Evolutionary conservation across 106 monocot genomes (phyloP).

Genomic region (Phalaenopsis equestris): DNA sequence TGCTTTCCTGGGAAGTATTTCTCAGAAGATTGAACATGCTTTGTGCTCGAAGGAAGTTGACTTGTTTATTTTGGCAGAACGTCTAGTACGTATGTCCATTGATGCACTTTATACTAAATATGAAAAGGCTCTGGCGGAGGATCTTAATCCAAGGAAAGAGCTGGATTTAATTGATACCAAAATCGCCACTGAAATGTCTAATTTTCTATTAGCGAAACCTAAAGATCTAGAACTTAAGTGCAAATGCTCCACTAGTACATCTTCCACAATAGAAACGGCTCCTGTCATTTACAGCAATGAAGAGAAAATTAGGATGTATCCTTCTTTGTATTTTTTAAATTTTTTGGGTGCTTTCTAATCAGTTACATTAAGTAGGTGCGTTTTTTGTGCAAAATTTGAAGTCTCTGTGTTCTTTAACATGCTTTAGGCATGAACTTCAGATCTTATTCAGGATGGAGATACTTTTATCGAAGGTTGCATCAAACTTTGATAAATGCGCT

Average conservation of each 20-base stretch:
- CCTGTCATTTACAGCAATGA: slow-evolving; percentile 12
- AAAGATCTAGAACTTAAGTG: slow-evolving; percentile 64
- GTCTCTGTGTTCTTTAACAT: slow-evolving; percentile 29
- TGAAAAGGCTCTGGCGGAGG: slow-evolving; percentile 11
- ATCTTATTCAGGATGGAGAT: slow-evolving; percentile 95
- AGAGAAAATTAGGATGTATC: slow-evolving; percentile 83
- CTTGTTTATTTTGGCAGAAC: slow-evolving; percentile 54
- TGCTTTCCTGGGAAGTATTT: slow-evolving; percentile 39
- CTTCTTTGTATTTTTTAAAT: slow-evolving; percentile 12
- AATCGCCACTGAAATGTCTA: slow-evolving; percentile 43
- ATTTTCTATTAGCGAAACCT: slow-evolving; percentile 58
- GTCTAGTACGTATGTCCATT: slow-evolving; percentile 46
- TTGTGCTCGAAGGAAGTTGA: slow-evolving; percentile 56
- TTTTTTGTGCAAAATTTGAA: neutral
- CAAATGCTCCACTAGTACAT: slow-evolving; percentile 31
- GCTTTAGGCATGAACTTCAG: slow-evolving; percentile 79
- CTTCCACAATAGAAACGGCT: slow-evolving; percentile 11
- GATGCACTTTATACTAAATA: slow-evolving; percentile 35
- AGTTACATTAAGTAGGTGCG: neutral
- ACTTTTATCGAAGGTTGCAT: slow-evolving; percentile 38
- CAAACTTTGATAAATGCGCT: slow-evolving; percentile 25
- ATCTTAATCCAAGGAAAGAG: slow-evolving; percentile 2
- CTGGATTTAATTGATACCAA: slow-evolving; percentile 20
- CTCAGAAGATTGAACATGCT: slow-evolving; percentile 62
- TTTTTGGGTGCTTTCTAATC: slow-evolving; percentile 4